Conservation (phyloP, 495 filamentous ascomycete genomes). For the Staphylotrichum tortipilum region DNA sequence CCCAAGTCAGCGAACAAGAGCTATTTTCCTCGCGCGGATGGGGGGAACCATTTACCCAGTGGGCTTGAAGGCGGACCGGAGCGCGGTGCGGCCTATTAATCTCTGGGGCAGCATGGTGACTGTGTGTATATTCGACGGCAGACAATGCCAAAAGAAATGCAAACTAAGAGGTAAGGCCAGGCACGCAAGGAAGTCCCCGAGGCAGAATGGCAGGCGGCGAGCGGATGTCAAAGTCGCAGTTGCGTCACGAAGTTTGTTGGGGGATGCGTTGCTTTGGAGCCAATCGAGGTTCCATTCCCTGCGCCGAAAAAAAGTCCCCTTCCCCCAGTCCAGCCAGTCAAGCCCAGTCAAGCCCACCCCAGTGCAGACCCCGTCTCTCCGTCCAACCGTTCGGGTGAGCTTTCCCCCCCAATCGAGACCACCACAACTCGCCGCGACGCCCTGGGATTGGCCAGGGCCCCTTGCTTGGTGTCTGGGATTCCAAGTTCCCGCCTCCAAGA, state of each 20-base stretch:
- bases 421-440: too few relatives aligned
- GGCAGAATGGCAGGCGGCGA: constrained; percentile 6
- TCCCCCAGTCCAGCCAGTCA: too few relatives aligned
- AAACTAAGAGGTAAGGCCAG: constrained; percentile 22
- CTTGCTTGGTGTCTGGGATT: neutral
- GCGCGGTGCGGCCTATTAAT: constrained; percentile 57
- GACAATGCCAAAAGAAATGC: constrained; percentile 11
- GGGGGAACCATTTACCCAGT: constrained; percentile 36
- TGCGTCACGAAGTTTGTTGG: constrained; percentile 16
- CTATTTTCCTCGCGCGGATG: constrained; percentile 16
- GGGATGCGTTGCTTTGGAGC: constrained; percentile 10
- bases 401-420: too few relatives aligned
- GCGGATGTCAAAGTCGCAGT: neutral
- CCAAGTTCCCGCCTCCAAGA: constrained; percentile 5
- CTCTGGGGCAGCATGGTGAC: constrained; percentile 58
- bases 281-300: neutral
- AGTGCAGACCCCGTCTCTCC: too few relatives aligned
- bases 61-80: constrained; percentile 55
- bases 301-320: constrained; percentile 12
- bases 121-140: neutral
- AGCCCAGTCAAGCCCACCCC: too few relatives aligned
- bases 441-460: constrained; percentile 12
- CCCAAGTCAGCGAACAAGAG: constrained; percentile 22
- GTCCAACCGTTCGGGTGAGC: constrained; percentile 15
- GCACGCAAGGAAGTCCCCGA: constrained; percentile 1